Percentiles rank a stretch among this genome's conserved stretches.
These are phyloP conservation scores for Udeniomyces megalosporus DNA, from an alignment of 768 basidiomycete genomes.

Conservation along the genomic window DNA sequence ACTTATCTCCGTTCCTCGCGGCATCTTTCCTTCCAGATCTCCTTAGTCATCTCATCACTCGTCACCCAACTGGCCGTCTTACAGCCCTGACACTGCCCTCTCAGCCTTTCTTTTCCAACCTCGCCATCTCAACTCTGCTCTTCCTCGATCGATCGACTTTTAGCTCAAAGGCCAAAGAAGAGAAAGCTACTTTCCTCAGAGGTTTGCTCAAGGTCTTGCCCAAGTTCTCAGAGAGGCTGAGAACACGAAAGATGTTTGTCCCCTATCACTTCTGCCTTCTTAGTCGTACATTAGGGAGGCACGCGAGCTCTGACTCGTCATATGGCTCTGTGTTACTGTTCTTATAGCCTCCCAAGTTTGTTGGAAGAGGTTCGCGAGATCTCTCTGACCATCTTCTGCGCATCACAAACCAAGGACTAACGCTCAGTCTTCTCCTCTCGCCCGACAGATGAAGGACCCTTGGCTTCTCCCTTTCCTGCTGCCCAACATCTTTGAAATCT, in stretches of 20 bases:
- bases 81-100: constrained; percentile 64
- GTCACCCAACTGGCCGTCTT: constrained; percentile 54
- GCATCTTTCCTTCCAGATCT: constrained; percentile 39
- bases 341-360: constrained; percentile 50
- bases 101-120: constrained; percentile 81
- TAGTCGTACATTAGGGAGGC: too few relatives aligned
- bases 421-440: not conserved
- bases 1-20: not conserved
- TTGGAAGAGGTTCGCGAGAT: constrained; percentile 64
- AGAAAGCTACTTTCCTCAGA: constrained; percentile 92
- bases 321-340: too few relatives aligned
- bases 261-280: too few relatives aligned
- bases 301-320: too few relatives aligned
- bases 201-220: constrained; percentile 40
- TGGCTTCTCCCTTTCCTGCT: constrained; percentile 85
- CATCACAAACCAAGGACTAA: not conserved
- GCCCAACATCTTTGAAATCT: constrained; percentile 86
- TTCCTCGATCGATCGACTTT: constrained; percentile 93
- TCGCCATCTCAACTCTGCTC: constrained; percentile 87
- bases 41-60: constrained; percentile 61
- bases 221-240: constrained; percentile 71
- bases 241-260: constrained; percentile 61
- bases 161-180: constrained; percentile 80
- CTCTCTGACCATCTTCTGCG: not conserved
- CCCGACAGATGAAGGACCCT: constrained; percentile 51